Percentiles rank a stretch among this genome's conserved stretches.
Evolutionary conservation across 768 basidiomycete genomes (phyloP).

Genomic region (Tulasnella sp.): DNA sequence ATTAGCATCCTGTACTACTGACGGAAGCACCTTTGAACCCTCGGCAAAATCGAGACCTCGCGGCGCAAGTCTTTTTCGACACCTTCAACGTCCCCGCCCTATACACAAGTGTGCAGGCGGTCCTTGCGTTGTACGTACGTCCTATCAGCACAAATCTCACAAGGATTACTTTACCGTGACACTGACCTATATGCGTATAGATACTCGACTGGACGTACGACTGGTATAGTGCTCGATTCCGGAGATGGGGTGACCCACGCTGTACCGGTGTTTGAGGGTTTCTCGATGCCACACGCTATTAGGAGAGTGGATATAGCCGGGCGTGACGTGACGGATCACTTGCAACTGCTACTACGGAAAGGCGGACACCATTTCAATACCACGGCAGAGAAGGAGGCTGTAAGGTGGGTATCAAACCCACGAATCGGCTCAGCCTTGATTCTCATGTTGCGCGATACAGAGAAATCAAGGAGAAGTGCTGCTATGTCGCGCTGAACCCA

Average conservation of each 20-base stretch:
- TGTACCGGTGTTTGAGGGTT: conserved; percentile 97
- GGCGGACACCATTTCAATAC: conserved; percentile 92
- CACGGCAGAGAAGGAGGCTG: conserved; percentile 93
- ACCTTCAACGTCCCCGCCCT: conserved; percentile 99
- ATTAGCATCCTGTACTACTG: conserved; percentile 88
- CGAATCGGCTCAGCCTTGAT: background rate
- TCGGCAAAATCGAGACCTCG: conserved; percentile 87
- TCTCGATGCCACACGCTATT: conserved; percentile 98
- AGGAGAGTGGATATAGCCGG: conserved; percentile 94
- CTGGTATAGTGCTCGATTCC: conserved; percentile 97
- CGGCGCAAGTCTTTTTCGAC: conserved; percentile 98
- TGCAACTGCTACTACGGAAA: conserved; percentile 89
- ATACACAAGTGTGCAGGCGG: conserved; percentile 94
- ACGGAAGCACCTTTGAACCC: conserved; percentile 98
- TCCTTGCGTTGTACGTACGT: conserved; percentile 73
- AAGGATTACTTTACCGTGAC: too few relatives aligned
- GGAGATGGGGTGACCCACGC: conserved; percentile 99
- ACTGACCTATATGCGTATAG: conserved; percentile 32
- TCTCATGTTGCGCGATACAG: background rate
- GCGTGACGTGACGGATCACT: conserved; percentile 94
- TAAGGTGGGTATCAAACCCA: conserved; percentile 36
- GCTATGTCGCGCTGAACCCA: conserved; percentile 88
- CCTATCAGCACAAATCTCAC: background rate
- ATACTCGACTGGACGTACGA: conserved; percentile 96
- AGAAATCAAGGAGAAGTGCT: conserved; percentile 96